Base-by-base conservation (phyloP, 441 rosid genomes). In the Pelargonium australe region DNA sequence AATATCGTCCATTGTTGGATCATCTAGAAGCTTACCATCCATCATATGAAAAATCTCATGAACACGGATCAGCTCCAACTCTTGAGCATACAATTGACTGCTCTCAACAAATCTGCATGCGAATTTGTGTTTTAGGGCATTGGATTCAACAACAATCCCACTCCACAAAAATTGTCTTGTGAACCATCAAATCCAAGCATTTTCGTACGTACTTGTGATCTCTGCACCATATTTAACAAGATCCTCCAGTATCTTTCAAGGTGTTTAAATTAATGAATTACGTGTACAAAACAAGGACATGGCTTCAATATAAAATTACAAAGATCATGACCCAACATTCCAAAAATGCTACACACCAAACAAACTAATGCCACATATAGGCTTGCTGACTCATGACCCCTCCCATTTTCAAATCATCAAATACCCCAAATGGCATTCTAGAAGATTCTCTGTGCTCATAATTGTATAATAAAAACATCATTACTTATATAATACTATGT, bases 361-460 rank as follows among this genome's bases (percentile, higher is more conserved):
- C 68, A 70, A 43, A 25, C 7, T 14, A 71, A 23, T 67, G 76
- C 74, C 80, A 74, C 66, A 68, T 72, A 73, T 77, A 13, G 73
- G 60, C 31, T 25, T 63, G 66, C 10, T 78, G 76, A 78, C 70
- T 82, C 80, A 80, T 76, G 47, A 49, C 68, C 13, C 43, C 62
- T 73, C 40, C 5, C 40, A 34, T 14, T 68, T 69, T 70, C 20
- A 63, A 74, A 71, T 69, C n/a, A 78, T 76, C 67, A 81, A 80
- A 83, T 81, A 75, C 80, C 78, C 20, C 70, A 80, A 69, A 71
- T 81, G 72, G 87, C 67, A 81, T 74, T 77, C 88, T 70, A 78
- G 84, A 84, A 83, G 68, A 79, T 82, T 88, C 86, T 63, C 71
- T 53, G 20, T 53, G 64, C 58, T 71, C 0, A 13, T 3, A 1